Evolutionary conservation across 495 filamentous ascomycete genomes (phyloP), one percentile per base, ranked within the genome.

Genomic region (Penicillium steckii): DNA sequence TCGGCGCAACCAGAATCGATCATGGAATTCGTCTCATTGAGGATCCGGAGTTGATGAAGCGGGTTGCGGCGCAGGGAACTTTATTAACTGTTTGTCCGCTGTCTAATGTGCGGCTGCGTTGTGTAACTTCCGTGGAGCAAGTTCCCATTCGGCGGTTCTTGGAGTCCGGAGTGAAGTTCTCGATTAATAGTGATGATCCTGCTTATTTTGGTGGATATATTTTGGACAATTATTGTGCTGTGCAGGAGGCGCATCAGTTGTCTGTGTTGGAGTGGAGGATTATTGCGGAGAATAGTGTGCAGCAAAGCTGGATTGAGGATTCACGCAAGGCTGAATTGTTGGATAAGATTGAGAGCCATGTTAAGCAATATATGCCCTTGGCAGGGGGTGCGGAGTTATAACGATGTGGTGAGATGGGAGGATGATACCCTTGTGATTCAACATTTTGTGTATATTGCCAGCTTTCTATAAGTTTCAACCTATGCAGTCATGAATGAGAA

Each of bases 141-240:
- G 67, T 88, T 9, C 88, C 88, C 1, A 76, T 91, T 27, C 71
- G 85, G 21, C 71, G 56, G 41, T 87, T 90, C 56, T 57, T 91
- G 41, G 82, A 86, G 61, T 72, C 71, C 3, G 85, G 85, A 0
- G 82, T 89, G 25, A 78, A 70, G 61, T 88, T 89, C 55, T 84
- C 82, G 8, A 80, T 89, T 49, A 88, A 88, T 55, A 86, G 85
- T 60, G 86, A 93, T 62, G 88, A 91, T 63, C 88, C 88, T 41
- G 87, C 86, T 8, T 93, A 91, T 65, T 91, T 91, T 74, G 87
- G 87, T 5, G 85, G 83, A 0, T 90, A 89, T 65, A 83, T 90
- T 47, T 68, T 86, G 51, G 84, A 88, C 60, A 89, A 89, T 55
- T 90, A 88, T 63, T 89, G 83, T 54, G 84, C 82, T 3, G 85